Evolutionary conservation across 805 yeast genomes (phyloP), one percentile per base, ranked within the genome.

Genomic region (Tetrapisispora nanseiensis): DNA sequence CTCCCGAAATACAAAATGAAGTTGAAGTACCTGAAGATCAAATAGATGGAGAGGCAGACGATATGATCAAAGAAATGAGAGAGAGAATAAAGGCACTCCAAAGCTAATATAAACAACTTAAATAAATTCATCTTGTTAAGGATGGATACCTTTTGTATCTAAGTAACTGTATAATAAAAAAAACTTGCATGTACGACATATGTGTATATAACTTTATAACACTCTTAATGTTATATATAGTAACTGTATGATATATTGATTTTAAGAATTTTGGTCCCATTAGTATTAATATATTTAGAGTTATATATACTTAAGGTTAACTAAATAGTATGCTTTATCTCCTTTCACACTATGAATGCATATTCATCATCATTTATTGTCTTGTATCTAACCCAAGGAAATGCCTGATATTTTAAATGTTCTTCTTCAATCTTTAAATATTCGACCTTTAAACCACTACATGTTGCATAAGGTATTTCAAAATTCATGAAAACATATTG

Each of bases 51-150:
- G 89, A 81, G 31, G 90, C 86, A 46, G 82, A 79, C 48, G 81
- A 76, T 46, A 76, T 85, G 54, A 67, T 90, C 42, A 76, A 76
- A 49, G 87, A 82, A 51, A 90, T 92, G 97, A 74, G 95, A 51
- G 90, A 89, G 57, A 70, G 97, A 45, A 70, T 90, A 37, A 79
- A 72, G 53, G 97, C 96, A 0, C 65, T 90, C 46, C 97, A 90
- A 57, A 40, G 26, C 21, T 40, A 32, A 29, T 20, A 11, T 3
- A 8, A 4, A 10, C 18, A n/a, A 29, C n/a, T 9, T 18, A 29
- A n/a, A n/a, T 8, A 29, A 11, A 29, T 12, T 11, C 5, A 10
- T 11, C 9, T 20, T 3, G 7, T 7, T 21, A 18, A 20, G 21
- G 24, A 9, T 4, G 13, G 12, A 10, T 11, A 5, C 10, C 29